Base-by-base conservation (phyloP, 352 stramenopile species). In the Globisporangium recalcitrans region DNA sequence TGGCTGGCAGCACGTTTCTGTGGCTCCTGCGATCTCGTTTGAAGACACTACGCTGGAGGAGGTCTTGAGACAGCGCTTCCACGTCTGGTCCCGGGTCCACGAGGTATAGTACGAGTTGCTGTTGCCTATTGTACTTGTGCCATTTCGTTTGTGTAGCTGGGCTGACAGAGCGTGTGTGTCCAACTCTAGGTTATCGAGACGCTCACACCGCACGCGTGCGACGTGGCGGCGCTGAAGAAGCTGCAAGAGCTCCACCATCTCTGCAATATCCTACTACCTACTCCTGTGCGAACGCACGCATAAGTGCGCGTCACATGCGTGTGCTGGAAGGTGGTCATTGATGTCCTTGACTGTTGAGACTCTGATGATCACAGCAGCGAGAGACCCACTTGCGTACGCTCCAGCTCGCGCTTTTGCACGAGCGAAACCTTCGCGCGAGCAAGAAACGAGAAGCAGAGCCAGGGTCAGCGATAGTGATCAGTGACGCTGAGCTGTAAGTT, bases 351-450 rank as follows among this genome's bases (percentile, higher is more conserved):
- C 24, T 19, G 19, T 46, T 34, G 60, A 21, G 26, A 55, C n/a
- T 60, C 13, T 16, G 8, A 26, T 48, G 36, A n/a, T 42, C 29
- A 89, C 80, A 78, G 47, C 74, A 85, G 64, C 75, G 81, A 42
- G 81, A 90, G 60, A 78, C 68, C 2, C 78, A 88, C 59, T 53
- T 86, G 38, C 75, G 73, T 13, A 83, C 78, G 13, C 68, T 88
- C 19, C 79, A 90, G 57, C 40, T 90, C 52, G 68, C 73, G 42
- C 67, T 83, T 26, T 54, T 87, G 49, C 71, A 77, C 14, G 74
- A 83, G 60, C 58, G 61, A 48, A 60, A 53, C 8, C 31, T 62
- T 38, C 34, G 53, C 5, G 16, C 29, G 14, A 40, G 11, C 38
- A 47, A 32, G 10, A 22, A 58, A n/a, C 11, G 16, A 27, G 2